These are phyloP conservation scores for Didymella pinodella DNA, from an alignment of 2,329 filamentous ascomycete species.

Conservation along the genomic window DNA sequence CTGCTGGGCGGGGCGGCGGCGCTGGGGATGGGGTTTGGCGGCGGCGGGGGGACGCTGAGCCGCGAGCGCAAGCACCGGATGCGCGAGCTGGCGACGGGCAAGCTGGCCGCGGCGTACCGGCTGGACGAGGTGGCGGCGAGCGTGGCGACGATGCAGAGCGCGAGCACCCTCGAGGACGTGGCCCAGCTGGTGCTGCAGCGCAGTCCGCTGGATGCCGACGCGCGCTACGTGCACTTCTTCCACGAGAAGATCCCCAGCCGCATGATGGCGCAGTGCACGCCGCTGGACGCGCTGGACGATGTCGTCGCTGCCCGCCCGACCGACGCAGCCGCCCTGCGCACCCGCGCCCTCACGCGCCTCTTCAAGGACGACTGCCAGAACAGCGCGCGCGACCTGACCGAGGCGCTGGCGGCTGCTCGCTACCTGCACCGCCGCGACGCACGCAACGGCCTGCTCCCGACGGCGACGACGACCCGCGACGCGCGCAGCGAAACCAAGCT, in stretches of 20 bases:
- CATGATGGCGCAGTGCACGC: conserved; percentile 75
- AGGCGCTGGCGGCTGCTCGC: conserved; percentile 66
- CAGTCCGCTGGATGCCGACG: conserved; percentile 72
- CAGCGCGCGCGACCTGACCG: conserved; percentile 74
- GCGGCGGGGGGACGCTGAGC: conserved; percentile 71
- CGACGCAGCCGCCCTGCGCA: conserved; percentile 73
- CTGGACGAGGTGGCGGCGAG: conserved; percentile 85
- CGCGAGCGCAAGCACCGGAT: conserved; percentile 79
- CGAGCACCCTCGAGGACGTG: conserved; percentile 78
- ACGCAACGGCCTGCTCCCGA: conserved; percentile 59
- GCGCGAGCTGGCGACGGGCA: conserved; percentile 80
- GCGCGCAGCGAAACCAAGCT: conserved; percentile 62
- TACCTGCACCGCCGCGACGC: conserved; percentile 63
- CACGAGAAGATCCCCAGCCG: conserved; percentile 86
- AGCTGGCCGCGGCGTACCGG: conserved; percentile 78
- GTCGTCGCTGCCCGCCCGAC: conserved; percentile 70
- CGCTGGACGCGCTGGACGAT: conserved; percentile 70
- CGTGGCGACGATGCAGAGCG: conserved; percentile 83
- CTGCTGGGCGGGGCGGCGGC: conserved; percentile 9
- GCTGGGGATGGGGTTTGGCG: conserved; percentile 49
- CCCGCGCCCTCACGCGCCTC: conserved; percentile 74
- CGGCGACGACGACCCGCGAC: conserved; percentile 51
- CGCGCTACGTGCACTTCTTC: conserved; percentile 91
- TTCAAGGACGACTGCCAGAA: conserved; percentile 78
- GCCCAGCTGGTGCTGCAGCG: conserved; percentile 76